Evolutionary conservation across 371 early-diverging fungal species (phyloP).

Genomic region (Mortierella sp.): DNA sequence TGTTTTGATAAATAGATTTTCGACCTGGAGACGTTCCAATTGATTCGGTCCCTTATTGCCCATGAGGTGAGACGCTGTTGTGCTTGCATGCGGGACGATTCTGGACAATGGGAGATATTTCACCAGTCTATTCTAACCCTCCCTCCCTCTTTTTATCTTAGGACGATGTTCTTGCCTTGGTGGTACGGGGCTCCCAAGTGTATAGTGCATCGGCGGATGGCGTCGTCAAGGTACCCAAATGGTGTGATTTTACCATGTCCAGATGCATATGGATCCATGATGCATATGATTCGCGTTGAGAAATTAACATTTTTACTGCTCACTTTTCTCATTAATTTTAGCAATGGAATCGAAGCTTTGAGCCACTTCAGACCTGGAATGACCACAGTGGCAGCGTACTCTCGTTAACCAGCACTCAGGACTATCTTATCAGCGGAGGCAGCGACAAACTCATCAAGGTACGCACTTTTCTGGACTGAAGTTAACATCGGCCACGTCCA

Average conservation of each 20-base stretch:
- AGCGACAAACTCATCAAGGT: slow-evolving; percentile 80
- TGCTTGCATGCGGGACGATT: neutral
- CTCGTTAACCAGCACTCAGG: slow-evolving; percentile 70
- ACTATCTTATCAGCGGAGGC: slow-evolving; percentile 75
- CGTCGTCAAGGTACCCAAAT: slow-evolving; percentile 70
- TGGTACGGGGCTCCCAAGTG: slow-evolving; percentile 62
- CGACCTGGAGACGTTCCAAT: slow-evolving; percentile 86
- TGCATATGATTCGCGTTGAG: neutral
- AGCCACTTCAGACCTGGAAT: slow-evolving; percentile 69
- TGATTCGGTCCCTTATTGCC: slow-evolving; percentile 76
- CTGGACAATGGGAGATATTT: neutral
- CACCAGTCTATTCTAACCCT: neutral
- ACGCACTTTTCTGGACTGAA: neutral
- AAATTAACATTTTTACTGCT: slow-evolving; percentile 5
- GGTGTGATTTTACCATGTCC: slow-evolving; percentile 37
- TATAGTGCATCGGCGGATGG: slow-evolving; percentile 86
- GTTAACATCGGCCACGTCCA: neutral
- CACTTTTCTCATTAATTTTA: slow-evolving; percentile 18
- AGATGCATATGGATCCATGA: neutral
- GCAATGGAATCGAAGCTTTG: slow-evolving; percentile 81
- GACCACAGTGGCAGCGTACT: slow-evolving; percentile 78
- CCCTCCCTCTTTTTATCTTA: slow-evolving; percentile 17
- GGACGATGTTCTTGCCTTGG: slow-evolving; percentile 80
- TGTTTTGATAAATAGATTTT: slow-evolving; percentile 65
- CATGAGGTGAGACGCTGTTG: slow-evolving; percentile 64